These are phyloP conservation scores for Wakefieldia striispora DNA, from an alignment of 768 basidiomycete genomes.

Conservation along the genomic window DNA sequence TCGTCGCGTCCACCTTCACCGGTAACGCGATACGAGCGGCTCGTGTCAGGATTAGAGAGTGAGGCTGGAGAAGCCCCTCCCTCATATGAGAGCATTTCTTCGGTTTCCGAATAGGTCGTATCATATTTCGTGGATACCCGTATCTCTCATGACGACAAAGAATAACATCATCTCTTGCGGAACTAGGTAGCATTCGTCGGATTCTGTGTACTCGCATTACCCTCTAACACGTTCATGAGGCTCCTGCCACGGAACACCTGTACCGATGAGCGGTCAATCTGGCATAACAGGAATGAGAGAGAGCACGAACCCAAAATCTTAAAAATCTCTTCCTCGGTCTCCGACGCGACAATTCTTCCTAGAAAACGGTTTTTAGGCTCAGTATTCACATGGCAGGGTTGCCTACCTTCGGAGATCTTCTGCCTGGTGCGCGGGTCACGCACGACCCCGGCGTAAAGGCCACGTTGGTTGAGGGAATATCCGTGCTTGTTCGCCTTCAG, in stretches of 20 bases:
- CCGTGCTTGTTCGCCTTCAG: conserved; percentile 79
- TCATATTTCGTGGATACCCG: neutral
- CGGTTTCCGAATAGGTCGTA: neutral
- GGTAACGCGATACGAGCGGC: conserved; percentile 64
- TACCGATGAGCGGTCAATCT: neutral
- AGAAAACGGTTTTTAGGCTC: neutral
- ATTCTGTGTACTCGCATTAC: conserved; percentile 12
- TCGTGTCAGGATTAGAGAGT: conserved; percentile 84
- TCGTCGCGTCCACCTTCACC: conserved; percentile 20
- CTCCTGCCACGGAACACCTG: conserved; percentile 77
- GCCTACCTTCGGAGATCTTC: conserved; percentile 57
- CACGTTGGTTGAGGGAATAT: conserved; percentile 85
- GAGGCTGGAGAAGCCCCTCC: conserved; percentile 86
- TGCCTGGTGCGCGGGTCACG: conserved; percentile 65
- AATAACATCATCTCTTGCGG: neutral
- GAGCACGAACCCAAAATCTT: conserved; percentile 52
- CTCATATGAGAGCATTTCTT: conserved; percentile 29
- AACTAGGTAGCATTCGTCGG: no score
- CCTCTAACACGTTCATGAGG: conserved; percentile 69
- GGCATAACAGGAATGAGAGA: neutral
- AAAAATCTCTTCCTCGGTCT: conserved; percentile 88
- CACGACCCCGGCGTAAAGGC: conserved; percentile 69
- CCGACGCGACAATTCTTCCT: conserved; percentile 74
- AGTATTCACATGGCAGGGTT: neutral
- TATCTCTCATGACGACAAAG: no score